Evolutionary conservation across 805 yeast genomes (phyloP).

Genomic region (Metschnikowia rubicola): DNA sequence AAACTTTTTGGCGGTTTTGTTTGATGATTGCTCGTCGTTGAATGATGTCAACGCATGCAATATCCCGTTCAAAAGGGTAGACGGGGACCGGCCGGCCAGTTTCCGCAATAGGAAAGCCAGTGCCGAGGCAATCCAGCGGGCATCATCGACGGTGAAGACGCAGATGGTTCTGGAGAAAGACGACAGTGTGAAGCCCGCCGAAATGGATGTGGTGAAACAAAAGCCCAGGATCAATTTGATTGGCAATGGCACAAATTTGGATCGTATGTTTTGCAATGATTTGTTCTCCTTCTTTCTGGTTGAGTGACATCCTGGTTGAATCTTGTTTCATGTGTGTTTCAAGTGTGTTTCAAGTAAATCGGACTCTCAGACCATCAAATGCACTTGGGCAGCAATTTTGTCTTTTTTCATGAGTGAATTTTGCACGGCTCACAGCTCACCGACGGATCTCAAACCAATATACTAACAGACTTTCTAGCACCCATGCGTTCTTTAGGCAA

Average conservation of each 20-base stretch:
- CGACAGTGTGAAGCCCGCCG: not conserved
- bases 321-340: no score
- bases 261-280: not conserved
- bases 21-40: slow-evolving; percentile 44
- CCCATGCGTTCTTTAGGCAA: slow-evolving; percentile 6
- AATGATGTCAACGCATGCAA: slow-evolving; percentile 50
- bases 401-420: no score
- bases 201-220: not conserved
- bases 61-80: slow-evolving; percentile 46
- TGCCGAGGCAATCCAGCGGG: slow-evolving; percentile 5
- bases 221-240: slow-evolving; percentile 11
- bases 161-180: slow-evolving; percentile 3
- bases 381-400: no score
- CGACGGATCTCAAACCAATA: no score
- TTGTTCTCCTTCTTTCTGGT: not conserved
- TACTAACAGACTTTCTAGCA: not conserved
- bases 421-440: no score
- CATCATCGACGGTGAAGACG: slow-evolving; percentile 11
- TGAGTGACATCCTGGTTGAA: not conserved
- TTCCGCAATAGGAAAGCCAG: slow-evolving; percentile 8
- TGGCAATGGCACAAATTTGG: slow-evolving; percentile 3
- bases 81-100: slow-evolving; percentile 20
- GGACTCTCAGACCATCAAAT: not conserved
- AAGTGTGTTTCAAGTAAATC: not conserved
- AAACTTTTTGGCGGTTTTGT: slow-evolving; percentile 43